Evolutionary conservation across 1,284 basidiomycete species (phyloP), one percentile per base, ranked within the genome.

Genomic region (Lignosus rhinocerotis): DNA sequence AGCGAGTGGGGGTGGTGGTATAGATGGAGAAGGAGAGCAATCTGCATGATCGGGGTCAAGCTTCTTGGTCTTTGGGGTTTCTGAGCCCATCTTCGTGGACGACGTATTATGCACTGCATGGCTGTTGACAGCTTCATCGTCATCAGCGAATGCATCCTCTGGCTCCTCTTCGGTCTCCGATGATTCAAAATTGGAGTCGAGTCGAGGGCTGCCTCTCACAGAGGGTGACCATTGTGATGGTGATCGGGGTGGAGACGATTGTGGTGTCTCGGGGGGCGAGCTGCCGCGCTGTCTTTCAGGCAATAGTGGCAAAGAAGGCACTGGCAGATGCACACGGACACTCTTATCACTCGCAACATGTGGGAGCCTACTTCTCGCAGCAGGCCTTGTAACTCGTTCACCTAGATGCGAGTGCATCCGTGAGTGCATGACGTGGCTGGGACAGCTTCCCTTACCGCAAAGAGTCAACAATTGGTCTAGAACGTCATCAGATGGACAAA

Each of bases 191-290:
- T 12, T 25, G n/a, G 16, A 2, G 11, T 3, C n/a, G 17, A 7
- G 32, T 10, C 16, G 32, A 3, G 60, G 50, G 34, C 56, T 61
- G 14, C 55, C 63, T 9, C 32, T 17, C 14, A 49, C 41, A 1
- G 63, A 64, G 1, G 63, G 60, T 2, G 63, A 62, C 63, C 63
- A 64, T 9, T 59, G 34, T 16, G 63, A 62, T 10, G 63, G 63
- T 2, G 63, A 55, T n/a, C 50, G 36, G 5, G 55, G 55, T 10
- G 53, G 46, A 33, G 55, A 57, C 14, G 38, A 19, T 12, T 38
- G 56, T n/a, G 46, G 47, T n/a, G 47, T 58, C n/a, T 8, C n/a
- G 19, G 36, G n/a, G 25, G 49, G 30, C 3, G 50, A 41, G 9
- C 5, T 53, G 21, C 14, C 21, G 31, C 21, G 43, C 10, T 32